These are phyloP conservation scores for Penicillium roqueforti DNA, from an alignment of 495 filamentous ascomycete genomes.

Conservation along the genomic window DNA sequence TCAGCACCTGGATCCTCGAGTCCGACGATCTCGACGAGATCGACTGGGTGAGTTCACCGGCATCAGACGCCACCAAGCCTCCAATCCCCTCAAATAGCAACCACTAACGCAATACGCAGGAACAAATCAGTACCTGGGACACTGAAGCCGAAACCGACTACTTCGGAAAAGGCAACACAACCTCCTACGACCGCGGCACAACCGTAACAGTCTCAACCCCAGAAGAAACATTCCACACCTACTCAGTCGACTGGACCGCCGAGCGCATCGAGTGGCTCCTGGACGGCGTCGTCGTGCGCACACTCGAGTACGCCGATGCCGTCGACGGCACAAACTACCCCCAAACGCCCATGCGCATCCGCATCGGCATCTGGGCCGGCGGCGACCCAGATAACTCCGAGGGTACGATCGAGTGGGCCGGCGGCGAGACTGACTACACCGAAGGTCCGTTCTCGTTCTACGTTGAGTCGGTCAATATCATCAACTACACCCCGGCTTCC, in stretches of 20 bases:
- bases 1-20: constrained; percentile 76
- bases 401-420: constrained; percentile 69
- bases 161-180: constrained; percentile 86
- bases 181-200: constrained; percentile 69
- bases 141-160: constrained; percentile 81
- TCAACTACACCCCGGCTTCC: constrained; percentile 39
- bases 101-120: constrained; percentile 21
- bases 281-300: constrained; percentile 71
- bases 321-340: constrained; percentile 73
- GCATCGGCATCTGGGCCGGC: constrained; percentile 82
- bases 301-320: constrained; percentile 54
- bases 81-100: neutral
- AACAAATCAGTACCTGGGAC: constrained; percentile 56
- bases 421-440: constrained; percentile 67
- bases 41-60: constrained; percentile 65
- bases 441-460: constrained; percentile 76
- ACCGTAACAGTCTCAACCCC: constrained; percentile 56
- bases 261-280: constrained; percentile 74
- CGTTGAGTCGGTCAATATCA: constrained; percentile 55
- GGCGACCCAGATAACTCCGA: constrained; percentile 68
- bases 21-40: constrained; percentile 93
- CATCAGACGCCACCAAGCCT: neutral
- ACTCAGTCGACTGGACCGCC: constrained; percentile 80
- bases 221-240: constrained; percentile 71
- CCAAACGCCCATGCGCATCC: constrained; percentile 85